phyloP scores from a whole-genome alignment of 179 eudicot genomes.

The Sideroxylon spinosum region DNA sequence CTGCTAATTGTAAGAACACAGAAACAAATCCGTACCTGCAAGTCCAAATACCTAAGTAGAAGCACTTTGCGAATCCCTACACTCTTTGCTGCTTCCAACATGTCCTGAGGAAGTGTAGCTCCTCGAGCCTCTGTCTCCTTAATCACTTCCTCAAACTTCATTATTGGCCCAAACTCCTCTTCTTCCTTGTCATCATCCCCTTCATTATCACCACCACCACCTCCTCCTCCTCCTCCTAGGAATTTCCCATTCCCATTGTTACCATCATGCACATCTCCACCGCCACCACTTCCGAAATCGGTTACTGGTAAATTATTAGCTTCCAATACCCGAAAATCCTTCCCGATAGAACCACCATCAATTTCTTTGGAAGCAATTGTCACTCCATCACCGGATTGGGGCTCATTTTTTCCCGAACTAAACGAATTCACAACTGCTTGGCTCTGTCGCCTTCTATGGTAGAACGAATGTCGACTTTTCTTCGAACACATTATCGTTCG shows the following conservation, averaged over 20 bases:
- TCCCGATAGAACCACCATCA: not conserved
- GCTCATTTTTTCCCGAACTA: conserved; percentile 16
- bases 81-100: conserved; percentile 62
- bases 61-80: conserved; percentile 58
- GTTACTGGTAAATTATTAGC: not conserved
- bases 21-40: conserved; percentile 45
- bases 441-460: conserved; percentile 8
- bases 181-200: conserved; percentile 43
- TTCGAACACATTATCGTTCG: not conserved
- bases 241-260: conserved; percentile 38
- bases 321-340: conserved; percentile 21
- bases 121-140: conserved; percentile 55
- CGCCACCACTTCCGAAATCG: conserved; percentile 1
- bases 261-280: conserved; percentile 29
- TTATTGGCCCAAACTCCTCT: conserved; percentile 61
- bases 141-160: conserved; percentile 68
- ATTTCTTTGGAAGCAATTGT: conserved; percentile 9
- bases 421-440: conserved; percentile 18
- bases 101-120: conserved; percentile 54
- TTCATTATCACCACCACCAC: conserved; percentile 33
- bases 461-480: not conserved
- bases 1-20: not conserved
- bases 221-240: conserved; percentile 31
- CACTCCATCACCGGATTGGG: conserved; percentile 13
- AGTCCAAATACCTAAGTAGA: conserved; percentile 59